Evolutionary conservation across 352 stramenopile genomes (phyloP).

Genomic region (Pythium rhizo-oryzae): DNA sequence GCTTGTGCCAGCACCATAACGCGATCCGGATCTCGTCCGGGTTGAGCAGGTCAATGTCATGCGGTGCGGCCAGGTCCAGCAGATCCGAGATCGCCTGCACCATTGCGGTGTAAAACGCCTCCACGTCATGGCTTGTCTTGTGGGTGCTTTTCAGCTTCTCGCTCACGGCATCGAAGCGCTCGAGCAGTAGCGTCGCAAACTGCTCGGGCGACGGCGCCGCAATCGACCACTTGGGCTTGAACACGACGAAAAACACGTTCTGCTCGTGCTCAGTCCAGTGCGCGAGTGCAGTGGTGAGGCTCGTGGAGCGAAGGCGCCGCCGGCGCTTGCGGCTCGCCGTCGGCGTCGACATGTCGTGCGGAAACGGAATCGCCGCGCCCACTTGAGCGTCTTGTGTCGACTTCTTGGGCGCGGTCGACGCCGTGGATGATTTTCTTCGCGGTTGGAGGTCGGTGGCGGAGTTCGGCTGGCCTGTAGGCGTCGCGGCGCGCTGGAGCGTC

Average conservation of each 20-base stretch:
- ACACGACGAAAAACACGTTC: conserved; percentile 67
- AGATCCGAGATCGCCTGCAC: conserved; percentile 51
- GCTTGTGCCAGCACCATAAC: conserved; percentile 74
- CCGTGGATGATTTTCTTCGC: background rate
- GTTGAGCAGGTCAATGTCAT: conserved; percentile 71
- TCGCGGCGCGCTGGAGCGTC: background rate
- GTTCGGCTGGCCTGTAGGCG: background rate
- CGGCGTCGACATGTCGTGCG: background rate
- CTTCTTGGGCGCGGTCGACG: background rate
- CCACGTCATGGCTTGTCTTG: conserved; percentile 60
- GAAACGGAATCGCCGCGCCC: conserved; percentile 15
- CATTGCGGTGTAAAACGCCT: conserved; percentile 59
- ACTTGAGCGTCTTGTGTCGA: background rate
- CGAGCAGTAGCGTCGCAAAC: conserved; percentile 50
- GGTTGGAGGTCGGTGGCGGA: background rate
- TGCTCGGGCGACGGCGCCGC: conserved; percentile 9
- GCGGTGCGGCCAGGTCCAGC: conserved; percentile 37
- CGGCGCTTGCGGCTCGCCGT: conserved; percentile 20
- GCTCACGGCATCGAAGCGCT: conserved; percentile 66
- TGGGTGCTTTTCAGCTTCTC: conserved; percentile 54
- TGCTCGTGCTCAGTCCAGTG: conserved; percentile 62
- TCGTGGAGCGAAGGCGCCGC: conserved; percentile 21
- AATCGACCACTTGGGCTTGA: conserved; percentile 66
- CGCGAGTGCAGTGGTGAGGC: conserved; percentile 14
- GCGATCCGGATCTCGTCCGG: conserved; percentile 72